Conservation (phyloP, 2,329 filamentous ascomycete species). For the Cercospora sp. region DNA sequence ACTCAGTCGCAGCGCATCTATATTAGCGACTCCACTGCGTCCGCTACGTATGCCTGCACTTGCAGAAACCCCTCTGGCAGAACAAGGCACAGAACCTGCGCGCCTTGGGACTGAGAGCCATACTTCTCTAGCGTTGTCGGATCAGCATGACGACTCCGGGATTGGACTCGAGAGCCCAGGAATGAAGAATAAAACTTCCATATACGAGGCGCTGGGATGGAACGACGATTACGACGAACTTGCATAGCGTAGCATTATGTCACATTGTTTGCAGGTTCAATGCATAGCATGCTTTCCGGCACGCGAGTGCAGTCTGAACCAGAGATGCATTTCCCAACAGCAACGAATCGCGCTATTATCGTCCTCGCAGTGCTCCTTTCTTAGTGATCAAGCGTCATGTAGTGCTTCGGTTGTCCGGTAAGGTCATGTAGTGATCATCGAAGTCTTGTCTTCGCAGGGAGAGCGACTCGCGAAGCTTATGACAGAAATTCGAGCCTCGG, state of each 20-base stretch:
- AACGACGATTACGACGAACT: slow-evolving; percentile 46
- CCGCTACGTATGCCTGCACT: slow-evolving; percentile 25
- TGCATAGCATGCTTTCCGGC: background rate
- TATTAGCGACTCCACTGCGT: slow-evolving; percentile 23
- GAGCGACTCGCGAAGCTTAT: background rate
- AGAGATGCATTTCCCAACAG: background rate
- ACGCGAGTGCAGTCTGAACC: background rate
- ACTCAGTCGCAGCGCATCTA: slow-evolving; percentile 18
- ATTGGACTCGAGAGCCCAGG: slow-evolving; percentile 9
- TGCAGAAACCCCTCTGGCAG: slow-evolving; percentile 13
- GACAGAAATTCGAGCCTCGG: slow-evolving; percentile 3
- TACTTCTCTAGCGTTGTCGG: background rate
- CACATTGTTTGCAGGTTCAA: background rate
- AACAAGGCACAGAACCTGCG: background rate
- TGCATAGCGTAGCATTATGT: slow-evolving; percentile 12
- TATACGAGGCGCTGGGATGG: slow-evolving; percentile 51
- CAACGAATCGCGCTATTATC: background rate
- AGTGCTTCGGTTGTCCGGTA: background rate
- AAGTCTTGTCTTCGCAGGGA: background rate
- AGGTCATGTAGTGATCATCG: background rate
- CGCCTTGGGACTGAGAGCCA: background rate
- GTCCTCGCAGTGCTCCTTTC: background rate
- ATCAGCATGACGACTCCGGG: slow-evolving; percentile 12
- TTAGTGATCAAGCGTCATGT: background rate
- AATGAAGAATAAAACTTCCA: slow-evolving; percentile 12